Evolutionary conservation across 257 asterid genomes (phyloP), one percentile per base, ranked within the genome.

Genomic region (Capsicum baccatum): DNA sequence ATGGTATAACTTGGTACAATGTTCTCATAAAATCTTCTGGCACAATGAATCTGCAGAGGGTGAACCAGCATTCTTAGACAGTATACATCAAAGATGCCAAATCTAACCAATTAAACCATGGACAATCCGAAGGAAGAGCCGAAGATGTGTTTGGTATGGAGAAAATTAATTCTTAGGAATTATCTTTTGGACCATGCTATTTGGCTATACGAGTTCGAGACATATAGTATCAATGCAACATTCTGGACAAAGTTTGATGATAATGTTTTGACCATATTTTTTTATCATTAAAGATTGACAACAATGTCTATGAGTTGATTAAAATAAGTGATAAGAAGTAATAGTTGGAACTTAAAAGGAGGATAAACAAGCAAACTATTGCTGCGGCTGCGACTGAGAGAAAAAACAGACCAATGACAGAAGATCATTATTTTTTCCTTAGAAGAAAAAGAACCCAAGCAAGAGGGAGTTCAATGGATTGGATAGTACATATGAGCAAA

Each of bases 1-100:
- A 94, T 62, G 6, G 99, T 97, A 88, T 94, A 88, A 87, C 92
- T 86, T 63, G 99, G 99, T 83, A 95, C 99, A 86, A 95, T 92
- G 87, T 95, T 95, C 89, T 97, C 98, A 55, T 97, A 97, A 90
- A 95, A 97, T 83, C 96, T 89, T 73, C 99, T 88, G 84, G 96
- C 94, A 44, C 90, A 86, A 86, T 92, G 94, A 80, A 92, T 90
- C 97, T 93, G 90, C 82, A 56, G 52, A 78, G 60, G 82, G 50
- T 54, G 82, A 80, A 93, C 88, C 96, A 90, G 87, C 80, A 56
- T 85, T 70, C 86, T 80, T 59, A 83, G 82, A 81, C 35, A 86
- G 44, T 64, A 8, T 9, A 33, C 58, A 47, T 64, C 37, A 47
- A 26, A 19, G 60, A 81, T 4, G 79, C 78, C 79, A 17, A 44